Percentiles rank a stretch among this genome's conserved stretches.
Evolutionary conservation across 495 filamentous ascomycete genomes (phyloP).

Genomic region (Talaromyces stipitatus): DNA sequence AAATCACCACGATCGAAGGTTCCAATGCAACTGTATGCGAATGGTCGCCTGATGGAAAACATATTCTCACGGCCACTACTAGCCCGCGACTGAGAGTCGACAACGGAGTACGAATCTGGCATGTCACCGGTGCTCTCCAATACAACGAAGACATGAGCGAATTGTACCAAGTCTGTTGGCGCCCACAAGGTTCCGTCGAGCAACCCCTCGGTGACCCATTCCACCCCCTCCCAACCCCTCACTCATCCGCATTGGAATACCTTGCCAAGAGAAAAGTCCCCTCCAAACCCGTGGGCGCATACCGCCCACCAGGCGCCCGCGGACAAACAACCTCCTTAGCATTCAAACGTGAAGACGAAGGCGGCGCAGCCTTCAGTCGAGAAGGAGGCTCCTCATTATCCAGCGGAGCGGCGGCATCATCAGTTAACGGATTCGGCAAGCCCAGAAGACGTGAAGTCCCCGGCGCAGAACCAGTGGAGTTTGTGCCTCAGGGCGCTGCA

Average conservation of each 20-base stretch:
- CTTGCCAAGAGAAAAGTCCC: conserved; percentile 82
- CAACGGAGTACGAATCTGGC: conserved; percentile 93
- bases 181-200: conserved; percentile 56
- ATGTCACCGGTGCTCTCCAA: conserved; percentile 82
- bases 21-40: conserved; percentile 91
- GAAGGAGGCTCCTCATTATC: conserved; percentile 62
- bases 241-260: conserved; percentile 76
- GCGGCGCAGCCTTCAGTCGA: conserved; percentile 79
- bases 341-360: conserved; percentile 97
- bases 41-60: conserved; percentile 93
- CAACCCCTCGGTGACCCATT: conserved; percentile 67
- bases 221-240: conserved; percentile 68
- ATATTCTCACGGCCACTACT: conserved; percentile 93
- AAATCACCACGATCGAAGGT: conserved; percentile 90
- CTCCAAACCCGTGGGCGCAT: conserved; percentile 89
- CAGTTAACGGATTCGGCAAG: conserved; percentile 73
- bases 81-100: conserved; percentile 91
- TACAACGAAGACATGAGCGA: conserved; percentile 93
- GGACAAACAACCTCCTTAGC: conserved; percentile 81
- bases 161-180: conserved; percentile 88
- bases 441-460: conserved; percentile 63
- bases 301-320: conserved; percentile 92
- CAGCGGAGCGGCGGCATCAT: conserved; percentile 37
- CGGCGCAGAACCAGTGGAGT: conserved; percentile 61
- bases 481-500: conserved; percentile 57